These are phyloP conservation scores for Pinus tabuliformis DNA, from an alignment of 75 land plant species.

Conservation along the genomic window DNA sequence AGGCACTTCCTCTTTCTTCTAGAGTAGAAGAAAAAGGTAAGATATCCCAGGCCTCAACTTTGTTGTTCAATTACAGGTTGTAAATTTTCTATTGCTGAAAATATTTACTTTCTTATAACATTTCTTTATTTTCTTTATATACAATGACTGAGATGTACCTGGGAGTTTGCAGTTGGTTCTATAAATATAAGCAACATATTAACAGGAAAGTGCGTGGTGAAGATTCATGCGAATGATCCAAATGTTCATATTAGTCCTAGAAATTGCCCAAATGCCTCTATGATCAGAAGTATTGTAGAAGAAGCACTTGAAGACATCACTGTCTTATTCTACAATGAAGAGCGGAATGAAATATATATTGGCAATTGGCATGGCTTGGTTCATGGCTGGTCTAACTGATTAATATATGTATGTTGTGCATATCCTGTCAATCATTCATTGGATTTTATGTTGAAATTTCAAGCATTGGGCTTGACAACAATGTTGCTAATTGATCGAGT, in stretches of 20 bases:
- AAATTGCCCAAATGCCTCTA: constrained; percentile 25
- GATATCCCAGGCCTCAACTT: background rate
- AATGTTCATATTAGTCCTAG: constrained; percentile 43
- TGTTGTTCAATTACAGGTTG: background rate
- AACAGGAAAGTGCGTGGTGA: constrained; percentile 98
- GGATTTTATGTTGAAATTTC: no score
- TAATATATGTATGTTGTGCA: background rate
- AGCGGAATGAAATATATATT: constrained; percentile 66
- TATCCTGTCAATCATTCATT: background rate
- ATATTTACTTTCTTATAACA: background rate
- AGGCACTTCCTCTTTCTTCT: constrained; percentile 74
- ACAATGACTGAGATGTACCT: background rate
- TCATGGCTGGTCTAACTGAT: constrained; percentile 63
- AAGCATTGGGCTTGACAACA: no score
- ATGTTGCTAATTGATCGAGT: no score
- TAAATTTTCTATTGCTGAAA: background rate
- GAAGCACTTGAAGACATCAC: constrained; percentile 72
- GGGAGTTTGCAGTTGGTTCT: constrained; percentile 72
- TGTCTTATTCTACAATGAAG: constrained; percentile 70
- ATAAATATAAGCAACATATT: constrained; percentile 96
- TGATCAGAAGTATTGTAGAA: constrained; percentile 40
- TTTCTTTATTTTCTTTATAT: background rate
- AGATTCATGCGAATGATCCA: constrained; percentile 52
- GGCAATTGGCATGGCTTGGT: constrained; percentile 57
- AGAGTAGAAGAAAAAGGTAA: constrained; percentile 62